Conservation (phyloP, 225 moss, liverwort and hornwort species). For the Rhytidiadelphus loreus region DNA sequence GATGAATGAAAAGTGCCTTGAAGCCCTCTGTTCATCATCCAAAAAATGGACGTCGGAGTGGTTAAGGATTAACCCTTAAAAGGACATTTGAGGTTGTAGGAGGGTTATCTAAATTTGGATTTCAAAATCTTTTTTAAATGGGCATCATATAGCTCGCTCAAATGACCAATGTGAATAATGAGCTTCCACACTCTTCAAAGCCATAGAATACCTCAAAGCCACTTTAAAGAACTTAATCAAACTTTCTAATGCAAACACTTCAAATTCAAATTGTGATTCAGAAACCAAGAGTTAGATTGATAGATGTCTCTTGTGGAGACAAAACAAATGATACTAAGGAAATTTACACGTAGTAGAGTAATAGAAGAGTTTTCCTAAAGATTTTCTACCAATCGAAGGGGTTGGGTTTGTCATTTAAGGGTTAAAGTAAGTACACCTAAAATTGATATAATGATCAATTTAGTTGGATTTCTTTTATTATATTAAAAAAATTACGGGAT, state of each 20-base stretch:
- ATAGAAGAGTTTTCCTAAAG: accelerated
- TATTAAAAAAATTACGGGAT: not conserved
- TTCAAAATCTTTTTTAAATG: not conserved
- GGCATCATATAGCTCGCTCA: not conserved
- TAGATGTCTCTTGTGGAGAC: not conserved
- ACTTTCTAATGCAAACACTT: not conserved
- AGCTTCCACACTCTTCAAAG: accelerated
- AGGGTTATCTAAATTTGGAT: not conserved
- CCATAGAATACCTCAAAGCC: not conserved
- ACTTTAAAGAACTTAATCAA: not conserved
- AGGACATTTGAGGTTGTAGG: not conserved
- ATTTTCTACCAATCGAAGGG: no score
- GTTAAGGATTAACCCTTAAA: no score
- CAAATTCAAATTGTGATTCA: not conserved
- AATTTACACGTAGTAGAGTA: not conserved
- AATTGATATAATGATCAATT: not conserved
- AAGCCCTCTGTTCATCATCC: no score
- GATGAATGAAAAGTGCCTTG: no score
- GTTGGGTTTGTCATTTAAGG: accelerated
- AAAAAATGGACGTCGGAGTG: no score
- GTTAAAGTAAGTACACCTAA: not conserved
- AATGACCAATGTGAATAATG: not conserved
- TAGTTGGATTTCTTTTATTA: accelerated
- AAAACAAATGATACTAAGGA: not conserved
- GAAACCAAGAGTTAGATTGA: not conserved